Base-by-base conservation (phyloP, 176 grass and related monocot species). In the Cenchrus fungigraminus region DNA sequence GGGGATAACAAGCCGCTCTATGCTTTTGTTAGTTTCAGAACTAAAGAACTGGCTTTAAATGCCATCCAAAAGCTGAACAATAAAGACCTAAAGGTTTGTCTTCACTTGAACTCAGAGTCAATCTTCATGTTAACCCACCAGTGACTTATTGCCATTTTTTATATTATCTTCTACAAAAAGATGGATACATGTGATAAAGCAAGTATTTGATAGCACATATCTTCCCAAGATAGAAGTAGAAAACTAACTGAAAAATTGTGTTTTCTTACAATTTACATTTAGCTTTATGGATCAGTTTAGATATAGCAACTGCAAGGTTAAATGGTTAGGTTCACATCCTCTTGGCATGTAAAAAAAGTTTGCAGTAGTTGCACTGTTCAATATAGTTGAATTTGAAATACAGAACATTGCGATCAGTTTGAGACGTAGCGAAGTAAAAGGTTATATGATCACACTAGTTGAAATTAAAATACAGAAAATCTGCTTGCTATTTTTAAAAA, bases 11-110 rank as follows among this genome's bases (percentile, higher is more conserved):
- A 66, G 86, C 46, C 67, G 45, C 25, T 25, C 25, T 95, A 95
- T 92, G 93, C 93, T 52, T 98, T 98, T 84, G 88, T 98, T 78
- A 89, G 82, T 71, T 98, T 94, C 74, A 89, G 84, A 81, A 94
- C 86, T 78, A 89, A 78, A 76, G 86, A 84, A 54, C 83, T 95
- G 74, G 96, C 96, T 71, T 73, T 71, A 60, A 87, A 91, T 70
- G 96, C 96, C 72, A 95, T 95, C 53, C 66, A 75, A 86, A 88
- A 88, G 65, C 80, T 98, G 86, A 88, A 85, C 87, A 89, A 90
- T 73, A 78, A 85, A 77, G 74, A 86, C 65, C 86, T 98, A 13
- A 89, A 97, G 95, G 90, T 94, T 80, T 65, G 63, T 47, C 78
- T 59, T 68, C 34, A 9, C 51, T 68, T 40, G 15, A 78, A 47